Evolutionary conservation across 306 rosid genomes (phyloP).

Genomic region (Ceratonia siliqua): DNA sequence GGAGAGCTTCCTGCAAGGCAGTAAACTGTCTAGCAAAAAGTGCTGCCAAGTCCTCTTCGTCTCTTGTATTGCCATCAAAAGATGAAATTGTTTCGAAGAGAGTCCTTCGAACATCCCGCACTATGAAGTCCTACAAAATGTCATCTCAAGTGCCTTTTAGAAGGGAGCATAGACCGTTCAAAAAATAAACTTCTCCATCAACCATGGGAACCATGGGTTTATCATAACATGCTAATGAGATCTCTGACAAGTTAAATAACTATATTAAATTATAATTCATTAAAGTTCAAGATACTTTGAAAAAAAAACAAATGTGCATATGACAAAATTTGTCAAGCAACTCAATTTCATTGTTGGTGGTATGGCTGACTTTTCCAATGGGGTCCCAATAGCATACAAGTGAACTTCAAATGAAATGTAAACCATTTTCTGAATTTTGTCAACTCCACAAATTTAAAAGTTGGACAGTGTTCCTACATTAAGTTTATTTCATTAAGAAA

Average conservation of each 20-base stretch:
- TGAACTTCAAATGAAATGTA: slow-evolving; percentile 11
- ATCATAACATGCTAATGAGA: neutral
- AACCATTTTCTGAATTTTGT: neutral
- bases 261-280: neutral
- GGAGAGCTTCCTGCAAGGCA: slow-evolving; percentile 55
- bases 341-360: neutral
- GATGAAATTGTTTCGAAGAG: slow-evolving; percentile 59
- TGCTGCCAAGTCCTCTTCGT: slow-evolving; percentile 45
- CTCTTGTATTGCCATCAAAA: slow-evolving; percentile 49
- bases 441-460: neutral
- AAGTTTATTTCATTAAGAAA: too few relatives aligned
- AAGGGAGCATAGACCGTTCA: neutral
- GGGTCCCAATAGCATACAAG: neutral
- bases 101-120: slow-evolving; percentile 56
- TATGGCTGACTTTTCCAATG: slow-evolving; percentile 7
- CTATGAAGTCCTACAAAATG: slow-evolving; percentile 58
- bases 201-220: neutral
- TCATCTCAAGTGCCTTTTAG: neutral
- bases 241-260: neutral
- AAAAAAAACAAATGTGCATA: neutral
- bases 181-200: neutral
- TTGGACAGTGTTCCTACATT: too few relatives aligned
- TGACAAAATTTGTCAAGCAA: neutral
- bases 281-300: neutral
- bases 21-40: slow-evolving; percentile 54